Base-by-base conservation (phyloP, 768 basidiomycete genomes). In the Agaricus sinodeliciosus region DNA sequence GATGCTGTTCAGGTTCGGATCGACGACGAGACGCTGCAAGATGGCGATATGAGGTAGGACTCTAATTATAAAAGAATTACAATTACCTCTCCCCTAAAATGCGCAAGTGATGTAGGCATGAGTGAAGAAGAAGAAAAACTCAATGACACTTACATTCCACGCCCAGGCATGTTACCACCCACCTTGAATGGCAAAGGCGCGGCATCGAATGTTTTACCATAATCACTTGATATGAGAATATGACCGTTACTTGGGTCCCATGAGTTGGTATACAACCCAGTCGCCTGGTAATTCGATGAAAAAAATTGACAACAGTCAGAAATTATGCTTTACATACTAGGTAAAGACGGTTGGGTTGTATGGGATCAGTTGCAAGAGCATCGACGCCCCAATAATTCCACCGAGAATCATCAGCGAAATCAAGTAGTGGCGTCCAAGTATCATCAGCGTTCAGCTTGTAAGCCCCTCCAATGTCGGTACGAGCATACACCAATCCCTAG, bases 111-210 rank as follows among this genome's bases (percentile, higher is more conserved):
- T 16, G 34, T 19, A 3, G 1, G 7, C 28, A 47, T 9, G 16
- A 5, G 2, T 16, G 31, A n/a, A 34, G 15, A 39, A n/a, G 12
- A 41, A 46, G 42, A 18, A n/a, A 55, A n/a, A 9, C 13, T 53
- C 2, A 36, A 26, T 4, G 7, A 25, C 3, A 60, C 67, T 66
- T 55, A 75, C 75, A 82, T 76, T 60, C 81, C 84, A 61, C 82
- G 79, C 46, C 82, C 82, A 31, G 82, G 82, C 82, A 82, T 82
- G 62, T 84, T 83, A 7, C 82, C 82, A 28, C 83, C 82, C 28
- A 83, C 76, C 57, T 85, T 85, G 73, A 85, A 84, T 0, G 82
- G 77, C 0, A 86, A 65, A 6, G 63, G 58, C 5, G 79, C 76
- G 2, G 73, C 57, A 0, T 72, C 77, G 60, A 75, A 86, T 0